These are phyloP conservation scores for Claviceps purpurea DNA, from an alignment of 2,329 filamentous ascomycete species.

Conservation along the genomic window DNA sequence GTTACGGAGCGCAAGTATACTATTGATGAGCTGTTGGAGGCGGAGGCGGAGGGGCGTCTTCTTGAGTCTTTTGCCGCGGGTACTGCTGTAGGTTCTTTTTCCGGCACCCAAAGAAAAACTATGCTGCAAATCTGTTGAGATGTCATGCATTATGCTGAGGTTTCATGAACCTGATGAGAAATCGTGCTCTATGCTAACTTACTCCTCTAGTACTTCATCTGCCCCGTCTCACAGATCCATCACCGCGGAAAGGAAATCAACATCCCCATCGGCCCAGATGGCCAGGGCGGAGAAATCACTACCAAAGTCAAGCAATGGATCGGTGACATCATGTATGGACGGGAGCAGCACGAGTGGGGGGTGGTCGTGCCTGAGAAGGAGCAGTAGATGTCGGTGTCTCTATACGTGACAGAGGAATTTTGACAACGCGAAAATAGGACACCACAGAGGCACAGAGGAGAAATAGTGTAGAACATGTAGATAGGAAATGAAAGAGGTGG, in stretches of 20 bases:
- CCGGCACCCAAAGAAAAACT: too few species aligned
- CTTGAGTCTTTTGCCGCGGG: slow-evolving; percentile 79
- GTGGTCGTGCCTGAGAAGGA: slow-evolving; percentile 51
- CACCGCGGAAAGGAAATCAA: slow-evolving; percentile 51
- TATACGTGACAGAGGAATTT: too few species aligned
- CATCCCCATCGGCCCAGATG: slow-evolving; percentile 44
- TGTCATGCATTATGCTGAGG: too few species aligned
- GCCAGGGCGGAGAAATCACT: slow-evolving; percentile 40
- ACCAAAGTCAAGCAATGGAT: slow-evolving; percentile 52
- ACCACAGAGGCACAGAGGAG: not conserved
- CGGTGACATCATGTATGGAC: slow-evolving; percentile 62
- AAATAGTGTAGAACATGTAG: not conserved
- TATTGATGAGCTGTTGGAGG: slow-evolving; percentile 63
- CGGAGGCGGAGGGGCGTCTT: slow-evolving; percentile 59
- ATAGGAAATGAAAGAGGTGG: not conserved
- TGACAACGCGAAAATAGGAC: not conserved
- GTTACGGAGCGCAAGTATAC: slow-evolving; percentile 74
- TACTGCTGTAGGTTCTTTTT: slow-evolving; percentile 55
- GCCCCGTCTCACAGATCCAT: slow-evolving; percentile 53
- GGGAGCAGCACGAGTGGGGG: slow-evolving; percentile 54
- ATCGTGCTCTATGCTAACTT: not conserved
- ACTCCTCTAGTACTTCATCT: slow-evolving; percentile 49
- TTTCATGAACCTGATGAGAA: too few species aligned
- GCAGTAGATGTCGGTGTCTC: slow-evolving; percentile 12
- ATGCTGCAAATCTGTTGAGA: too few species aligned